phyloP scores from a whole-genome alignment of 2,329 filamentous ascomycete genomes.

The Cercospora sp. region DNA sequence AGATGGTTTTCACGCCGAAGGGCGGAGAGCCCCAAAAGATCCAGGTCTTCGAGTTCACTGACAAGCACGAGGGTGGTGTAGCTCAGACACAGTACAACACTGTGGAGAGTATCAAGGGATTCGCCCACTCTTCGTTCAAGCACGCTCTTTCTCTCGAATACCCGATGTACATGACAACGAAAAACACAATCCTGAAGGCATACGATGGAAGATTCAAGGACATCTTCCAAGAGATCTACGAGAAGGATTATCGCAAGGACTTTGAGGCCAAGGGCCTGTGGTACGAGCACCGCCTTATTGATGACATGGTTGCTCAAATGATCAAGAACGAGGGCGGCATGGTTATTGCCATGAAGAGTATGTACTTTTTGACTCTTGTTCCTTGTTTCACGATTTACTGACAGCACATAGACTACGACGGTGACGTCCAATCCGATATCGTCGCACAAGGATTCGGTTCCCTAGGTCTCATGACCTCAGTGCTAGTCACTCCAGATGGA shows the following conservation, averaged over 20 bases:
- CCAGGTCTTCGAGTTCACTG: slow-evolving; percentile 86
- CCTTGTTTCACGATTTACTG: slow-evolving; percentile 9
- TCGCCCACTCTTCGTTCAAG: slow-evolving; percentile 96
- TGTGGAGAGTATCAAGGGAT: slow-evolving; percentile 88
- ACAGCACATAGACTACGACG: slow-evolving; percentile 77
- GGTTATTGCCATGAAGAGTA: slow-evolving; percentile 97
- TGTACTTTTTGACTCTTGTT: slow-evolving; percentile 39
- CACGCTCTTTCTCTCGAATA: slow-evolving; percentile 81
- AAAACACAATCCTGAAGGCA: slow-evolving; percentile 99
- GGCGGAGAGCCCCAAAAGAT: slow-evolving; percentile 79
- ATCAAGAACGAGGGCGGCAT: slow-evolving; percentile 97
- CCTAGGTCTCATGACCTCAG: slow-evolving; percentile 96
- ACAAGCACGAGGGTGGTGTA: slow-evolving; percentile 70
- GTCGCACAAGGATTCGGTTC: slow-evolving; percentile 98
- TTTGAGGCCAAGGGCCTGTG: slow-evolving; percentile 93
- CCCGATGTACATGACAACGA: slow-evolving; percentile 99
- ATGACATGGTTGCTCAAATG: slow-evolving; percentile 99
- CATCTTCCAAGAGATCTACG: slow-evolving; percentile 97
- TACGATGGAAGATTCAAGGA: slow-evolving; percentile 99
- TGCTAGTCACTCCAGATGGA: slow-evolving; percentile 93
- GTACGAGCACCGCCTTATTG: slow-evolving; percentile 99
- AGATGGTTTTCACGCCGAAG: slow-evolving; percentile 89
- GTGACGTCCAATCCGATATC: slow-evolving; percentile 97
- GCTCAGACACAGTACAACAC: slow-evolving; percentile 99
- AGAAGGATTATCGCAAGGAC: slow-evolving; percentile 77